Evolutionary conservation across 1,284 basidiomycete species (phyloP).

Genomic region (Ustilago curta): DNA sequence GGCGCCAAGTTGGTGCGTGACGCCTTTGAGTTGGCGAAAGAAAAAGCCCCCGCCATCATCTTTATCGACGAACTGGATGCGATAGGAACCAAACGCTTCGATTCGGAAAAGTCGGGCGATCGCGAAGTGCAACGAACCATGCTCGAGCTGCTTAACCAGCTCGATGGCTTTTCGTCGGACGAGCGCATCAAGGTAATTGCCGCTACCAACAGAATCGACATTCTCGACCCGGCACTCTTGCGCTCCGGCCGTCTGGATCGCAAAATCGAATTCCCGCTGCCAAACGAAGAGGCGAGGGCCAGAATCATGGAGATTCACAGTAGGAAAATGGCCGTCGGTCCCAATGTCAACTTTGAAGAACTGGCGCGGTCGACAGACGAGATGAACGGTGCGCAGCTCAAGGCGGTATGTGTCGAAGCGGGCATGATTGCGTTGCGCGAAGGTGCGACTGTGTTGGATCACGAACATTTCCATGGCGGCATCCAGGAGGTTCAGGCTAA

Average conservation of each 20-base stretch:
- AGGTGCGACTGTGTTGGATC: conserved; percentile 77
- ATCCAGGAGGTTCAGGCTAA: conserved; percentile 69
- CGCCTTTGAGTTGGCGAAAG: conserved; percentile 95
- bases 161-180: conserved; percentile 87
- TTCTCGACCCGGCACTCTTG: conserved; percentile 84
- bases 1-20: conserved; percentile 99
- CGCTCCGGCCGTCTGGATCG: conserved; percentile 81
- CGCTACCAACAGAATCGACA: conserved; percentile 98
- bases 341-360: conserved; percentile 82
- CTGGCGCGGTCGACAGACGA: conserved; percentile 81
- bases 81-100: conserved; percentile 98
- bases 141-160: conserved; percentile 94
- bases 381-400: conserved; percentile 78
- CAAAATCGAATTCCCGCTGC: conserved; percentile 84
- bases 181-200: conserved; percentile 99
- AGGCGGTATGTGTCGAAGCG: conserved; percentile 82
- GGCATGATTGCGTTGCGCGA: conserved; percentile 98
- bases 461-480: conserved; percentile 69
- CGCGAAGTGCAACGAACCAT: conserved; percentile 99
- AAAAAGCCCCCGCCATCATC: conserved; percentile 96
- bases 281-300: conserved; percentile 80
- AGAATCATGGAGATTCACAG: conserved; percentile 84
- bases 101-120: conserved; percentile 96
- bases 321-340: conserved; percentile 88
- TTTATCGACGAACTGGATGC: conserved; percentile 99